Evolutionary conservation across 176 grass and related monocot genomes (phyloP), one percentile per base, ranked within the genome.

Genomic region (Aegilops sharonensis): DNA sequence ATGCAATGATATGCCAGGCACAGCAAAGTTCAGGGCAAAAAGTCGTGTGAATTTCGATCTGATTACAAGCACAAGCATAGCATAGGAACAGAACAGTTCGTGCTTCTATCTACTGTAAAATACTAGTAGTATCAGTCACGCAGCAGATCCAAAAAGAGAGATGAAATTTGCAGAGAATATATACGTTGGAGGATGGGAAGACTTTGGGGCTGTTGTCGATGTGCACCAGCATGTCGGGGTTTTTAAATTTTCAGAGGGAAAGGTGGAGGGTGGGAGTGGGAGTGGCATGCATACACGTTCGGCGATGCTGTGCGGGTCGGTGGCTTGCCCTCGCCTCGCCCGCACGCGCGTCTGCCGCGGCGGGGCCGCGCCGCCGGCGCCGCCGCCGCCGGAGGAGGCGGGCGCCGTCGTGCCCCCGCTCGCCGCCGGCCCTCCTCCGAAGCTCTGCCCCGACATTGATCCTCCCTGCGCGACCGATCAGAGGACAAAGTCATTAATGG

Each of bases 271-370:
- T 29, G 65, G 21, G 17, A 21, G 27, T 73, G 39, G 73, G 36
- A 59, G 54, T 21, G 54, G 18, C 54, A 59, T 59, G 54, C 81
- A 25, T 94, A 99, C 97, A 82, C 97, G 85, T 91, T 99, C 97
- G 15, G 94, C 90, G 25, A 96, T 96, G 89, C 94, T 96, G 87
- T 96, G 94, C 13, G 94, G 94, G 54, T 96, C 94, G 8, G 94
- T 96, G 43, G 94, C 94, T 73, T 96, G 94, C 36, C 94, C 94
- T 86, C 94, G 80, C 80, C 89, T 86, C 36, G 94, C 94, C 29
- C 91, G 80, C 57, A 90, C 68, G 25, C 94, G 89, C 86, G 91
- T 87, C 85, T 91, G 89, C 89, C 90, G 82, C 78, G 94, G 94
- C 5, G 89, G 90, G 5, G 89, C 93, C 4, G 92, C 81, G 29